Evolutionary conservation across 345 rosid species (phyloP).

Genomic region (Salix dunnii): DNA sequence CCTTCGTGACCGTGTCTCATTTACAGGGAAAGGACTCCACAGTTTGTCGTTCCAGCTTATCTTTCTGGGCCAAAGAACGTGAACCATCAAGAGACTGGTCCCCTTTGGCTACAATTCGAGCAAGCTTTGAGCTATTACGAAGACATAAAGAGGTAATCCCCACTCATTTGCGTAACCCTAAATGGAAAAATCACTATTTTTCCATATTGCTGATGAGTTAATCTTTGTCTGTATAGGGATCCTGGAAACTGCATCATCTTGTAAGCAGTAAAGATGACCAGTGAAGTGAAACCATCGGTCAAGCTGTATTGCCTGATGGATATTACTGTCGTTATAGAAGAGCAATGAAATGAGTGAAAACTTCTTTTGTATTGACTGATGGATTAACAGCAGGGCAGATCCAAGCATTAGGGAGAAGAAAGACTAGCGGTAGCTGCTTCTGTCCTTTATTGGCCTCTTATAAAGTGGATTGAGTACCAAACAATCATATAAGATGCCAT

Average conservation of each 20-base stretch:
- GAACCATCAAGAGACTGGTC: constrained; percentile 50
- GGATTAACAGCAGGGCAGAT: background rate
- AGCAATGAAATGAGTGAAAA: background rate
- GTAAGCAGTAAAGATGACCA: constrained; percentile 17
- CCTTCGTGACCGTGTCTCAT: background rate
- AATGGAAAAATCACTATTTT: background rate
- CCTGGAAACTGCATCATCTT: constrained; percentile 57
- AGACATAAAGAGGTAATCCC: constrained; percentile 49
- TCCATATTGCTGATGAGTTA: background rate
- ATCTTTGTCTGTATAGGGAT: constrained; percentile 38
- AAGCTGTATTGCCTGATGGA: background rate
- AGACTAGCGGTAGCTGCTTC: background rate
- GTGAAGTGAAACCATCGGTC: background rate
- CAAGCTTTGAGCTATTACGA: constrained; percentile 65
- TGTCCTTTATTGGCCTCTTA: background rate
- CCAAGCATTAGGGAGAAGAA: background rate
- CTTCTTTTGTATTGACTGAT: background rate
- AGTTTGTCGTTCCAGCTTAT: constrained; percentile 75
- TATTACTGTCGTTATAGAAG: background rate
- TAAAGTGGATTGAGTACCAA: background rate
- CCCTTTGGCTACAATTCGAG: constrained; percentile 78
- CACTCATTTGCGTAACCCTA: background rate
- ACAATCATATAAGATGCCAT: background rate
- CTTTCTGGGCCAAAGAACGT: constrained; percentile 64
- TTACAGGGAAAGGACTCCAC: constrained; percentile 64